Percentiles rank a stretch among this genome's conserved stretches.
Evolutionary conservation across 306 rosid genomes (phyloP).

Genomic region (Dryas alaskensis): DNA sequence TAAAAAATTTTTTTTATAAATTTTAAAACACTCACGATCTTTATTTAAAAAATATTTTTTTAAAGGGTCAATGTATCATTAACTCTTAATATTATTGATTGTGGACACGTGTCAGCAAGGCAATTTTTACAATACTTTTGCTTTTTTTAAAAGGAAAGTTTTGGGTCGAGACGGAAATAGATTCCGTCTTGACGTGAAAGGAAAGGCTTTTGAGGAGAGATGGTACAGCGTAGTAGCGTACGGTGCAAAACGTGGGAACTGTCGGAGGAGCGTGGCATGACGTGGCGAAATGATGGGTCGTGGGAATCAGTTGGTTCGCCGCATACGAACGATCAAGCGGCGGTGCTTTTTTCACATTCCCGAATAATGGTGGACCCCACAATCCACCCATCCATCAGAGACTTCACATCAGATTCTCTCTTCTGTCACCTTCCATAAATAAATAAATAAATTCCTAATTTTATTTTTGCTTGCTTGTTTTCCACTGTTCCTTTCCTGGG

Average conservation of each 20-base stretch:
- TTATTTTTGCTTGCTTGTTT: neutral
- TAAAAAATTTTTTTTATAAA: too few relatives aligned
- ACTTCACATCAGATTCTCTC: constrained; percentile 20
- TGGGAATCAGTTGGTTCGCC: constrained; percentile 50
- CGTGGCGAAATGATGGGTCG: constrained; percentile 24
- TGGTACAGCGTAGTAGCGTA: neutral
- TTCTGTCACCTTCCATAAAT: constrained; percentile 3
- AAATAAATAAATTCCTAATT: too few relatives aligned
- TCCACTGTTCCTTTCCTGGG: neutral
- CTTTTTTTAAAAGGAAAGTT: too few relatives aligned
- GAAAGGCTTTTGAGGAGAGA: neutral
- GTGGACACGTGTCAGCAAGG: too few relatives aligned
- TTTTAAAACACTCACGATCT: too few relatives aligned
- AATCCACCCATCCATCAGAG: neutral
- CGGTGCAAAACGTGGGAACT: constrained; percentile 24
- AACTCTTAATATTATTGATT: too few relatives aligned
- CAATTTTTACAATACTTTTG: too few relatives aligned
- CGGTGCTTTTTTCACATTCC: constrained; percentile 37
- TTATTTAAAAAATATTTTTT: too few relatives aligned
- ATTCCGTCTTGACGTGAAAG: constrained; percentile 6
- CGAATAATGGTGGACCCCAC: constrained; percentile 34
- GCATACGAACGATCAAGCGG: constrained; percentile 38
- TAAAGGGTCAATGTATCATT: too few relatives aligned
- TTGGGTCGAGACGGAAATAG: neutral
- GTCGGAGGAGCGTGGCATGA: constrained; percentile 32